Percentiles rank a stretch among this genome's conserved stretches.
These are phyloP conservation scores for Geoglossum cookeanum DNA, from an alignment of 2,329 filamentous ascomycete genomes.

Conservation along the genomic window DNA sequence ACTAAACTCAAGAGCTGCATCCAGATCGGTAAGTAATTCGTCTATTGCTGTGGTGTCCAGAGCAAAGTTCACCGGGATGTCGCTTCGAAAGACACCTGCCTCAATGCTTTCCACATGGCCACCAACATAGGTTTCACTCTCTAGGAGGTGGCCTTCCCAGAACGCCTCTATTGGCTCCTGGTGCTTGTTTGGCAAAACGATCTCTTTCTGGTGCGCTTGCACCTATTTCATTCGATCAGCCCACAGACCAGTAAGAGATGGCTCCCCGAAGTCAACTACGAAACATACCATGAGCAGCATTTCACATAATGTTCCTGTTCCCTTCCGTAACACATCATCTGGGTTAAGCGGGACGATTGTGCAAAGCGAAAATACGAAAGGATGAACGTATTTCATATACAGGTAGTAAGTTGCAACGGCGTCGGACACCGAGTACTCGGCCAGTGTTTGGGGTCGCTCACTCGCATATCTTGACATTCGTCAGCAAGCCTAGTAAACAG, in stretches of 20 bases:
- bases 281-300: slow-evolving; percentile 74
- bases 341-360: slow-evolving; percentile 87
- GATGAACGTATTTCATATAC: slow-evolving; percentile 99
- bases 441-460: slow-evolving; percentile 81
- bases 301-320: slow-evolving; percentile 95
- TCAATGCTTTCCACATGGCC: slow-evolving; percentile 99
- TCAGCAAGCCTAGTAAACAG: slow-evolving; percentile 4
- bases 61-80: slow-evolving; percentile 86
- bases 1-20: slow-evolving; percentile 75
- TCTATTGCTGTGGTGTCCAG: slow-evolving; percentile 81
- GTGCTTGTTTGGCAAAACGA: slow-evolving; percentile 92
- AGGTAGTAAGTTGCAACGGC: slow-evolving; percentile 96
- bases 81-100: slow-evolving; percentile 85
- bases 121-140: slow-evolving; percentile 95
- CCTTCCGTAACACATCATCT: slow-evolving; percentile 84
- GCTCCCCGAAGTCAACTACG: neutral
- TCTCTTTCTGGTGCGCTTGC: slow-evolving; percentile 80
- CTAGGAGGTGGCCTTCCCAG: slow-evolving; percentile 88
- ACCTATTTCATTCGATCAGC: slow-evolving; percentile 20
- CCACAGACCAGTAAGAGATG: neutral
- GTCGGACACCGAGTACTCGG: slow-evolving; percentile 97
- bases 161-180: slow-evolving; percentile 79
- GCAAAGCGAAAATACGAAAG: slow-evolving; percentile 96
- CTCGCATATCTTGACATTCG: slow-evolving; percentile 38
- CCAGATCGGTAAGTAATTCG: slow-evolving; percentile 68